phyloP scores from a whole-genome alignment of 1,284 basidiomycete species.

The Calocybe gambosa region DNA sequence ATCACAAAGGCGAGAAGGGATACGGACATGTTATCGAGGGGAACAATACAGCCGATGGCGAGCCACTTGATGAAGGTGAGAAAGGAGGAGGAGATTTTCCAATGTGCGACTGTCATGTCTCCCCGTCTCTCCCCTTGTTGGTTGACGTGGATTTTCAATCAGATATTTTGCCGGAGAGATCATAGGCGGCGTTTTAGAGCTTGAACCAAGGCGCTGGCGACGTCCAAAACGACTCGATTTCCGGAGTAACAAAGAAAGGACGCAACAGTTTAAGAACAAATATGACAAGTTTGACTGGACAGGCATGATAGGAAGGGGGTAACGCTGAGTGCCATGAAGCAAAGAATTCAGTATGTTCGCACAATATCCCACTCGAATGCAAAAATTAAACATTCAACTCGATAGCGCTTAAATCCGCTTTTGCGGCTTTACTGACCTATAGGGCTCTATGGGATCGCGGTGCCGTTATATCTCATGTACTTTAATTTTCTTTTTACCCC shows the following conservation, averaged over 20 bases:
- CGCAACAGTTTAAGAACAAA: slow-evolving; percentile 59
- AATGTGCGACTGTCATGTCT: slow-evolving; percentile 36
- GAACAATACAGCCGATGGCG: slow-evolving; percentile 58
- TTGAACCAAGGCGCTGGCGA: slow-evolving; percentile 86
- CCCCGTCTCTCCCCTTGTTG: too few species aligned
- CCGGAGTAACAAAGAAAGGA: slow-evolving; percentile 63
- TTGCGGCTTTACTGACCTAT: too few species aligned
- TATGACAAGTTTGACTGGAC: slow-evolving; percentile 80
- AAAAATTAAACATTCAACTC: too few species aligned
- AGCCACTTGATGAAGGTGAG: slow-evolving; percentile 77
- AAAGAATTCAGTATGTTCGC: too few species aligned
- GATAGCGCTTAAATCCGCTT: too few species aligned
- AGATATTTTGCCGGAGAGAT: slow-evolving; percentile 96
- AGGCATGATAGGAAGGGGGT: slow-evolving; percentile 48
- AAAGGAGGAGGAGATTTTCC: slow-evolving; percentile 88
- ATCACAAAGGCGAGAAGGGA: slow-evolving; percentile 94
- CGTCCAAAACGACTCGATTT: slow-evolving; percentile 73
- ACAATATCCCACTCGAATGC: too few species aligned
- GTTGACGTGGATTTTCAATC: slow-evolving; percentile 6
- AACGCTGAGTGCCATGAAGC: not conserved
- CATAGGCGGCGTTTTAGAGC: slow-evolving; percentile 84
- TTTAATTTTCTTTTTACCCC: too few species aligned
- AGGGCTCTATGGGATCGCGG: too few species aligned
- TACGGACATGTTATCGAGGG: slow-evolving; percentile 98
- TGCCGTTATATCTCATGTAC: too few species aligned